Evolutionary conservation across 805 yeast genomes (phyloP).

Genomic region (Cyberlindnera maclurae): DNA sequence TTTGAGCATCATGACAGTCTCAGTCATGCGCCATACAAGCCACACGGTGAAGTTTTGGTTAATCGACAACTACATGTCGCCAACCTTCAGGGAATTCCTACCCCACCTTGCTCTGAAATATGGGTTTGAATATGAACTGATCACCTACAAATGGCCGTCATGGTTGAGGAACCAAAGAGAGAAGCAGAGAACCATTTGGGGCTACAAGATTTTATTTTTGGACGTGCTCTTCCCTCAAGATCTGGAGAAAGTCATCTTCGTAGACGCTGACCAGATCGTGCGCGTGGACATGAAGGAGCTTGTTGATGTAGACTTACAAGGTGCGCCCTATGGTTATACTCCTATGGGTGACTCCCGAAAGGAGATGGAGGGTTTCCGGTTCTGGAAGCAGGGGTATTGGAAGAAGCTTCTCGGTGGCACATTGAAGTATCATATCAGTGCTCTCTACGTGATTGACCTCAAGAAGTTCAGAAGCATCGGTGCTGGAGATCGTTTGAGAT

Average conservation of each 20-base stretch:
- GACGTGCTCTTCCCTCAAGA: constrained; percentile 83
- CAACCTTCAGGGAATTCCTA: constrained; percentile 54
- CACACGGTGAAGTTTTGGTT: constrained; percentile 79
- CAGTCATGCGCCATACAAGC: constrained; percentile 60
- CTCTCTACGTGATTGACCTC: constrained; percentile 77
- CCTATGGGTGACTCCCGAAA: constrained; percentile 80
- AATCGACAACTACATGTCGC: constrained; percentile 73
- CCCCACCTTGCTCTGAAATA: constrained; percentile 50
- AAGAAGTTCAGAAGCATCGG: constrained; percentile 50
- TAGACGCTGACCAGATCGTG: constrained; percentile 80
- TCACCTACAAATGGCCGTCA: constrained; percentile 88
- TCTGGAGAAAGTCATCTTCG: constrained; percentile 69
- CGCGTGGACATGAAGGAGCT: constrained; percentile 69
- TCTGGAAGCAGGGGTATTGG: constrained; percentile 97
- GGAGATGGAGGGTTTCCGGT: constrained; percentile 79
- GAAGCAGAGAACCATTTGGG: constrained; percentile 78
- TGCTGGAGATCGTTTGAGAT: constrained; percentile 77
- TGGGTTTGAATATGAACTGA: constrained; percentile 64
- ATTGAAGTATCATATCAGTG: constrained; percentile 67
- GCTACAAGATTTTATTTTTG: constrained; percentile 76
- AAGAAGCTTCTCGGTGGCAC: constrained; percentile 46
- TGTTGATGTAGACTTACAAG: constrained; percentile 60
- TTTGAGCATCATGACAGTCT: constrained; percentile 69
- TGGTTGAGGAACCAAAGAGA: constrained; percentile 81
- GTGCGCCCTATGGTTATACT: constrained; percentile 79